Base-by-base conservation (phyloP, 2,329 filamentous ascomycete genomes). In the Lasiodiplodia sp. region DNA sequence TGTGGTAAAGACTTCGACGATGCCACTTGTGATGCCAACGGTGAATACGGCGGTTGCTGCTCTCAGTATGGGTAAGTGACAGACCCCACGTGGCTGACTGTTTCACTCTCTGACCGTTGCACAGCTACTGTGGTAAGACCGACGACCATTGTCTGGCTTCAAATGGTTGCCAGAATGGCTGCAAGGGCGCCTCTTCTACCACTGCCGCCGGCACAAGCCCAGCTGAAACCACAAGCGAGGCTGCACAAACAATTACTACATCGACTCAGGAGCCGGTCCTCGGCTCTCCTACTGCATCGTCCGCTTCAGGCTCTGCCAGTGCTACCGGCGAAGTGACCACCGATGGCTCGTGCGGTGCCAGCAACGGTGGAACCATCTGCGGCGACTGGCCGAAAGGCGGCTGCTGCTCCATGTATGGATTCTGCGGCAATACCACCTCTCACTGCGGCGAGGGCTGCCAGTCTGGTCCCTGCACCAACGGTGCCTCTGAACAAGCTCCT, bases 351-450 rank as follows among this genome's bases (percentile, higher is more conserved):
- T 88, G 87, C 72, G 87, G 87, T 69, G 79, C 81, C 21, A 79
- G 72, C 10, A 85, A 87, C 71, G 80, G 78, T 16, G 79, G 81
- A 68, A 84, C 80, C 3, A 75, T 87, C 52, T 88, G 87, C 73
- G 85, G 85, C 23, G 74, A 83, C 68, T 88, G 85, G 85, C 72
- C 76, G 34, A 79, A 81, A 40, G 86, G 87, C 53, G 79, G 83
- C 68, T 88, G 87, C 73, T 87, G 86, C 73, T 86, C 84, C 44
- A 83, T 86, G 79, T 88, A 87, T 74, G 87, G 87, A 34, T 88
- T 86, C 76, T 86, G 86, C 70, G 82, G 82, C 69, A 82, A 79
- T 71, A 80, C 79, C 52, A 82, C 79, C 51, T 77, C 82, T 56
- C 86, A 87, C 75, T 88, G 87, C 69, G 87, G 86, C 67, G 81